phyloP scores from a whole-genome alignment of 352 stramenopile genomes.

The Pythium dissotocum region DNA sequence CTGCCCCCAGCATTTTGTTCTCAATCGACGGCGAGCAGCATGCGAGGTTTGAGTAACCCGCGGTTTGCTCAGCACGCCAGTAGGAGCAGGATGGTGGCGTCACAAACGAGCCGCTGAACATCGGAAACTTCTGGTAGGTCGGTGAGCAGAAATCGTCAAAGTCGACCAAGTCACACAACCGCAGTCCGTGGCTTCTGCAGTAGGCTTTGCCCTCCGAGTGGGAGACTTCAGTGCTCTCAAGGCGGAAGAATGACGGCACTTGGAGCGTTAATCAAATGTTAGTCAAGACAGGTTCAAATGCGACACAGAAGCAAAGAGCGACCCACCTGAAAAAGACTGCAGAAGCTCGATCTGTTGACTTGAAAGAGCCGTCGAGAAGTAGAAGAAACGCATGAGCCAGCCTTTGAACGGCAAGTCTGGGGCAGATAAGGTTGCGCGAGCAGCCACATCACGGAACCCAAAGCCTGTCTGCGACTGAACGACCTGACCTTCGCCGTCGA shows the following conservation, averaged over 20 bases:
- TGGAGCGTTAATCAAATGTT: not conserved
- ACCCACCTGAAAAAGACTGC: conserved; percentile 43
- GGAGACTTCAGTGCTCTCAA: not conserved
- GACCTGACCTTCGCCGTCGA: conserved; percentile 15
- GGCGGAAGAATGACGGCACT: conserved; percentile 24
- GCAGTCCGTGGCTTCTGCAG: conserved; percentile 31
- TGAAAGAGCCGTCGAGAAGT: conserved; percentile 39
- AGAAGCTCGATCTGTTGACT: conserved; percentile 38
- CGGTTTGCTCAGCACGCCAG: conserved; percentile 23
- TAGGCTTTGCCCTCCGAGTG: conserved; percentile 20
- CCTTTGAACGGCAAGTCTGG: conserved; percentile 30
- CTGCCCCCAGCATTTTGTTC: conserved; percentile 14
- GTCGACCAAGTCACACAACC: conserved; percentile 44
- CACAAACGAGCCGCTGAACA: conserved; percentile 11
- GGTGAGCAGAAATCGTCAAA: conserved; percentile 39
- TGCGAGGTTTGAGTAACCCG: conserved; percentile 30
- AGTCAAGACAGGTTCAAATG: not conserved
- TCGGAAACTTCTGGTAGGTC: not conserved
- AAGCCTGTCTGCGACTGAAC: not conserved
- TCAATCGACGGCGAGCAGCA: conserved; percentile 35
- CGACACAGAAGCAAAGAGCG: not conserved
- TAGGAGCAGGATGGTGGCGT: conserved; percentile 13
- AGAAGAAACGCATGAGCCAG: conserved; percentile 53
- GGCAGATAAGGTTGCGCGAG: conserved; percentile 27
- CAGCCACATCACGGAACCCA: conserved; percentile 20